Base-by-base conservation (phyloP, 164 flowering plant species). In the Kingdonia uniflora region DNA sequence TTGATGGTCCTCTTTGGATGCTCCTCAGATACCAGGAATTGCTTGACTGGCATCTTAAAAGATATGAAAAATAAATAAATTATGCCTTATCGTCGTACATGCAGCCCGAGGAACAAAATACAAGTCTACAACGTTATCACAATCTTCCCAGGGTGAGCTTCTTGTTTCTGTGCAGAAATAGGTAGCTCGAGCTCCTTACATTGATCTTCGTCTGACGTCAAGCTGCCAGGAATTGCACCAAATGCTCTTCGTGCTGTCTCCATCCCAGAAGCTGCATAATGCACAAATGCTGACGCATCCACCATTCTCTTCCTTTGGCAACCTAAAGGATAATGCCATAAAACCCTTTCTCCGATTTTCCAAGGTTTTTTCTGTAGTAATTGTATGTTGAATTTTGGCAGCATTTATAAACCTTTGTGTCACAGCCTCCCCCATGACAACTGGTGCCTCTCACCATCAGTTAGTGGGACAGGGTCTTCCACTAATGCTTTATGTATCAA, bases 371-470 rank as follows among this genome's bases (percentile, higher is more conserved):
- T 22, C 68, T 17, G 19, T 52, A 12, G 51, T 14, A 14, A 8
- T 29, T 20, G 58, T 14, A 11, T 49, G 43, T 54, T 83, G 77
- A 51, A 87, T 74, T 49, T 71, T 75, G 2, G 85, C 68, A 38
- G 64, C 82, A 55, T 21, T 69, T 4, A 91, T 42, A 63, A 86
- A 91, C 51, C 96, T 65, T 55, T 81, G 77, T 8, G 96, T 85
- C 5, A 96, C 97, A 25, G 96, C 80, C 49, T 91, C 96, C 97
- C n/a, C n/a, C 97, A 91, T 19, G 95, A 85, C 8, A 91, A 74
- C 58, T 81, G 74, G 49, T 87, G 84, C 74, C 68, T 76, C 24
- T 81, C 85, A 2, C 52, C 71, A 51, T 79, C 79, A 5, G 73
- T 83, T 45, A 80, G 69, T 17, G 71, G 74, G 6, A 61, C 64